Evolutionary conservation across 2,329 filamentous ascomycete species (phyloP).

Genomic region (Xylogone sp.): DNA sequence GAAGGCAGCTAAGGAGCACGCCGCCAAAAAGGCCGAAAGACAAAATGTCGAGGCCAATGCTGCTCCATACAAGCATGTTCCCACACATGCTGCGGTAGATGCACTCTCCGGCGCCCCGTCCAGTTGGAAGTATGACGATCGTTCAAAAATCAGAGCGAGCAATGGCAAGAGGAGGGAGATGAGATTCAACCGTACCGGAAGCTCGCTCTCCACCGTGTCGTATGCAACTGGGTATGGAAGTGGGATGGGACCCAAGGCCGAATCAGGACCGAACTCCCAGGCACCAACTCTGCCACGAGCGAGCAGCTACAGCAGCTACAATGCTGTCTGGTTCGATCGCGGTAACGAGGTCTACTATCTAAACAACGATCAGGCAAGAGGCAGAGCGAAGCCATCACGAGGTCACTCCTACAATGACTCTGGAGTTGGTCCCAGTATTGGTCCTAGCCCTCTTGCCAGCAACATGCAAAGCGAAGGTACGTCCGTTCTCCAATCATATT

Average conservation of each 20-base stretch:
- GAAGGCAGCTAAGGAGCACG: slow-evolving; percentile 52
- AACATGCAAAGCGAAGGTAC: slow-evolving; percentile 24
- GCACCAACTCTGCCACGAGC: slow-evolving; percentile 14
- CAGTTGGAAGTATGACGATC: slow-evolving; percentile 41
- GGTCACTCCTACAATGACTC: slow-evolving; percentile 23
- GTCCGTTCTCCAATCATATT: not conserved
- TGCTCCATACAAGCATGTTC: slow-evolving; percentile 54
- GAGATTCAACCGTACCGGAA: slow-evolving; percentile 18
- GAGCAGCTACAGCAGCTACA: slow-evolving; percentile 21
- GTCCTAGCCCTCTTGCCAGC: slow-evolving; percentile 22
- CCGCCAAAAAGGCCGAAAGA: slow-evolving; percentile 43
- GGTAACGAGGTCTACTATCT: slow-evolving; percentile 9
- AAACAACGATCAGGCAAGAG: slow-evolving; percentile 6
- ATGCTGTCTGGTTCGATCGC: slow-evolving; percentile 21
- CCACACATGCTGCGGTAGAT: slow-evolving; percentile 58
- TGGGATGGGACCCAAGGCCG: slow-evolving; percentile 2
- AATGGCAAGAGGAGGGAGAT: slow-evolving; percentile 25
- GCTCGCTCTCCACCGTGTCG: slow-evolving; percentile 17
- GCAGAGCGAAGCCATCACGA: slow-evolving; percentile 11
- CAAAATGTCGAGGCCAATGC: slow-evolving; percentile 34
- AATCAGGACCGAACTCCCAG: slow-evolving; percentile 8
- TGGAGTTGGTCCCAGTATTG: slow-evolving; percentile 18
- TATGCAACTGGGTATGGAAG: slow-evolving; percentile 9
- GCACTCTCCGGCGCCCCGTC: slow-evolving; percentile 51
- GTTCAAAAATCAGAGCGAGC: slow-evolving; percentile 25